phyloP scores from a whole-genome alignment of 1,284 basidiomycete species.

The Ceratobasidium sp. region DNA sequence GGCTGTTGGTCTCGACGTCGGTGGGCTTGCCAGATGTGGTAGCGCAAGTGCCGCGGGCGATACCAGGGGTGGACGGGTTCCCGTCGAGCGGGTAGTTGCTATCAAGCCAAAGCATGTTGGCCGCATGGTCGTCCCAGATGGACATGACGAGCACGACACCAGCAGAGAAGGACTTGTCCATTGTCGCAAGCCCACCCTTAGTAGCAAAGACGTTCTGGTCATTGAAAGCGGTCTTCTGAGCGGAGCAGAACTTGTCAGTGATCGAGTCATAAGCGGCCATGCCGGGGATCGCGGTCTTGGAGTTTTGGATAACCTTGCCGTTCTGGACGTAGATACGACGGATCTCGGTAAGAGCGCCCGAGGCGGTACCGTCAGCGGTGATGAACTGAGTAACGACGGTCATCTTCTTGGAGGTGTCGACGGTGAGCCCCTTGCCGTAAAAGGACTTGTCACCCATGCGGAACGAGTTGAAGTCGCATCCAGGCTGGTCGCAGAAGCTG shows the following conservation, averaged over 20 bases:
- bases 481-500: constrained; percentile 60
- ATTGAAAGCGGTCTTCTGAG: constrained; percentile 61
- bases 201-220: constrained; percentile 64
- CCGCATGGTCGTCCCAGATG: too few species aligned
- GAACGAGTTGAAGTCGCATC: constrained; percentile 70
- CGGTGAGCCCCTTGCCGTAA: constrained; percentile 63
- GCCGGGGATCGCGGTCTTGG: constrained; percentile 51
- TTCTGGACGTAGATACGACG: constrained; percentile 68
- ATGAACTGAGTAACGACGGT: constrained; percentile 71
- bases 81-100: constrained; percentile 65
- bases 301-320: constrained; percentile 70
- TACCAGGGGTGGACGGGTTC: constrained; percentile 62
- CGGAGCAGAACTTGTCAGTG: constrained; percentile 60
- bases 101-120: constrained; percentile 73
- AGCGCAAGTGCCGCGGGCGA: constrained; percentile 58
- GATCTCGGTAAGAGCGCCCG: constrained; percentile 65
- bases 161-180: constrained; percentile 62
- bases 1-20: constrained; percentile 49
- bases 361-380: constrained; percentile 62
- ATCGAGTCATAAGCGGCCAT: constrained; percentile 55
- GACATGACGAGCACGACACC: constrained; percentile 71
- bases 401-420: constrained; percentile 65
- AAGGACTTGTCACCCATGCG: constrained; percentile 66
- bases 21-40: constrained; percentile 44
- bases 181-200: constrained; percentile 62